Evolutionary conservation across 1,284 basidiomycete genomes (phyloP), one percentile per base, ranked within the genome.

Genomic region (Ceratobasidium sp.): DNA sequence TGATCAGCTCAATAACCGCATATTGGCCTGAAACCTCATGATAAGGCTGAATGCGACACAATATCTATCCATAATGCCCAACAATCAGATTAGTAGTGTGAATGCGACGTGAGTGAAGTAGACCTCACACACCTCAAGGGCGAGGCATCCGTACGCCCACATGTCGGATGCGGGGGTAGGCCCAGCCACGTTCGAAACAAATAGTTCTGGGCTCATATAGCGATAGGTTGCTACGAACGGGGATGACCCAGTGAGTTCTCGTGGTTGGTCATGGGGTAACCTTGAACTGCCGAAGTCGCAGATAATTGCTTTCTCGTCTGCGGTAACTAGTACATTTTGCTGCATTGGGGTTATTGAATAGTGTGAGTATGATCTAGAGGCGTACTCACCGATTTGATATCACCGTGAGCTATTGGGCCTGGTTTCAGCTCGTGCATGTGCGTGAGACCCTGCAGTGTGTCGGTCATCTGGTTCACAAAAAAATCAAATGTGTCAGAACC

Each of bases 171-270:
- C 69, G 7, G 69, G 58, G 3, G 58, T 61, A 4, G 69, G 69
- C 23, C 42, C 49, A 21, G 48, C 36, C 11, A 53, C 48, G 25
- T 38, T 30, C 0, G 58, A 36, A 9, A 48, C 28, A 6, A 72
- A 60, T 23, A 72, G 48, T 38, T 72, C 69, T 5, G 69, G 69
- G 23, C 69, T 72, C 69, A 72, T 72, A 36, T 72, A 72, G 3
- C 69, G 44, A 6, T 40, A 42, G 8, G 69, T 72, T 9, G 53
- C 69, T 11, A 18, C 69, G 28, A 72, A 72, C 3, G 69, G 69
- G 16, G 69, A 72, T 12, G 69, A 72, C 30, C 23, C n/a, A 5
- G 46, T 12, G 9, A 23, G 18, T 11, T 53, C 59, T 28, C 44
- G 36, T 18, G 36, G 46, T 14, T 28, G 46, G 25, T 72, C 48